Evolutionary conservation across 352 stramenopile species (phyloP).

Genomic region (Phytophthora sojae): DNA sequence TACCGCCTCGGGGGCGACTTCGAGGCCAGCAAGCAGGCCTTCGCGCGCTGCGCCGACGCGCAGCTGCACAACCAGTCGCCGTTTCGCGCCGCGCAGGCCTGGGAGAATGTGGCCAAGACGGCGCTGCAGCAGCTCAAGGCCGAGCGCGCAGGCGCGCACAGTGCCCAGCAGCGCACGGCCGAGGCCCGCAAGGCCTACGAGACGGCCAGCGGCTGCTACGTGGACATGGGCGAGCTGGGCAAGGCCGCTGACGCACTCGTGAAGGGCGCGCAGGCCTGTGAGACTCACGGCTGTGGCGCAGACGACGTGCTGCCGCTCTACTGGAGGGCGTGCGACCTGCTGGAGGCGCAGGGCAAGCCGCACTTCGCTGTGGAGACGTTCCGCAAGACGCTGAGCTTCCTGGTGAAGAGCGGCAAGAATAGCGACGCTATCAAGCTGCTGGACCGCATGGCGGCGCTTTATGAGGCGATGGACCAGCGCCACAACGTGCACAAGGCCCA

Average conservation of each 20-base stretch:
- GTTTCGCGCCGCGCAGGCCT: conserved; percentile 78
- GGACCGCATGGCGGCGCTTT: conserved; percentile 61
- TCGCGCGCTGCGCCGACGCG: conserved; percentile 61
- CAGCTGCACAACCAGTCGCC: conserved; percentile 79
- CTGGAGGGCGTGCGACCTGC: conserved; percentile 69
- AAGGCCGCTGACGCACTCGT: conserved; percentile 83
- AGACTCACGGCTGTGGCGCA: conserved; percentile 45
- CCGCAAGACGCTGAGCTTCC: conserved; percentile 78
- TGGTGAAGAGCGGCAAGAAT: conserved; percentile 65
- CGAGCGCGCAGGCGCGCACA: conserved; percentile 40
- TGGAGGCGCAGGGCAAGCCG: conserved; percentile 84
- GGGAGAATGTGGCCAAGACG: conserved; percentile 81
- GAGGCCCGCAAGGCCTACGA: conserved; percentile 73
- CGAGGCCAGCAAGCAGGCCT: conserved; percentile 66
- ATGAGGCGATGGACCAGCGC: conserved; percentile 69
- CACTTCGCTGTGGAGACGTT: conserved; percentile 87
- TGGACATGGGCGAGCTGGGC: conserved; percentile 85
- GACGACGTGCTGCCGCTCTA: conserved; percentile 70
- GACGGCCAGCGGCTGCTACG: conserved; percentile 67
- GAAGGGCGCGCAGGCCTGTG: conserved; percentile 63
- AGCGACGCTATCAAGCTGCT: conserved; percentile 57
- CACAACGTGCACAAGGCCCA: conserved; percentile 81
- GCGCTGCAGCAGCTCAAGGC: conserved; percentile 74
- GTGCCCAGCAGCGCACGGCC: conserved; percentile 41
- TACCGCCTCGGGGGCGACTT: conserved; percentile 73